Conservation (phyloP, 2,329 filamentous ascomycete species). For the Ceratocystis eucalypticola region DNA sequence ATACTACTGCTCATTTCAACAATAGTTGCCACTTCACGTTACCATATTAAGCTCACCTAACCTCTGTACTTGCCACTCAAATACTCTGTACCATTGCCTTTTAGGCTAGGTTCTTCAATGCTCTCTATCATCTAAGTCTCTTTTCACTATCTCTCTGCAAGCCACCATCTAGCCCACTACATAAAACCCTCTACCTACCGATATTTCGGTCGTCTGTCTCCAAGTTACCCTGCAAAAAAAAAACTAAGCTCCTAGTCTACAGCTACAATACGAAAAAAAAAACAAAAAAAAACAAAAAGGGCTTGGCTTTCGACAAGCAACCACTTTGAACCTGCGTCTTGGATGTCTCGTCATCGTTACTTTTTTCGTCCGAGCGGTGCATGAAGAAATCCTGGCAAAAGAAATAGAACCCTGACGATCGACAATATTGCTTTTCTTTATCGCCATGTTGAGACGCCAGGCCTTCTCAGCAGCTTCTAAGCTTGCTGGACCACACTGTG, state of each 20-base stretch:
- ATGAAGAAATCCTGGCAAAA: slow-evolving; percentile 4
- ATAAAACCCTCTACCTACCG: not conserved
- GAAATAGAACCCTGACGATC: not conserved
- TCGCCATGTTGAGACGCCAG: not conserved
- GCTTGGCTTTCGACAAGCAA: not conserved
- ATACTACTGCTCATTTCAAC: not conserved
- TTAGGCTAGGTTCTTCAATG: not conserved
- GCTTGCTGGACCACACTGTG: not conserved
- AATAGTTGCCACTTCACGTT: not conserved
- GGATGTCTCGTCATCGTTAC: not conserved
- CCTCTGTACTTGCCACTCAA: not conserved
- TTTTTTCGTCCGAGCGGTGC: not conserved
- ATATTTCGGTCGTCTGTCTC: not conserved
- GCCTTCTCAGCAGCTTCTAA: not conserved
- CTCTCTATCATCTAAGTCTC: not conserved
- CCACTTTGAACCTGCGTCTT: not conserved
- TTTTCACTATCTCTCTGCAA: not conserved
- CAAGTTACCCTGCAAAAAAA: not conserved
- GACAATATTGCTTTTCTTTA: not conserved
- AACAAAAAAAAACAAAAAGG: not conserved
- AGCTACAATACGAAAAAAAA: not conserved
- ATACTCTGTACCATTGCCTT: not conserved
- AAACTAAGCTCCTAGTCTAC: not conserved
- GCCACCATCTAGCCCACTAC: not conserved
- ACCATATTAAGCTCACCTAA: not conserved